A percentile compares a stretch with the other conserved stretches of the same genome.
Conservation (phyloP, 805 yeast species). For the Kluyveromyces wickerhamii region DNA sequence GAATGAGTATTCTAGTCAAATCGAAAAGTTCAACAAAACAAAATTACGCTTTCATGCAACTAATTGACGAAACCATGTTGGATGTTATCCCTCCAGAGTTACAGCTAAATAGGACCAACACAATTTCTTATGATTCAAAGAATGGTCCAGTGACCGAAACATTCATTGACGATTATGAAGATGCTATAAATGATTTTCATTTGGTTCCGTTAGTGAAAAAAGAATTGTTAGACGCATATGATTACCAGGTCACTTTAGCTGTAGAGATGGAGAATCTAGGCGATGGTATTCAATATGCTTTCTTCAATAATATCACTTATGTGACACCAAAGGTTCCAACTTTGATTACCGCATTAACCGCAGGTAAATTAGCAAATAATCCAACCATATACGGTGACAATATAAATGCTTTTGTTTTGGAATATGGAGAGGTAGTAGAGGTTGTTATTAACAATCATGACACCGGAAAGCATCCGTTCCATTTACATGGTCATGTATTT, state of each 20-base stretch:
- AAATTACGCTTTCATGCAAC: constrained; percentile 55
- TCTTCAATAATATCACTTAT: constrained; percentile 61
- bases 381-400: constrained; percentile 65
- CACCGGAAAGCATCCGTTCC: constrained; percentile 74
- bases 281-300: constrained; percentile 70
- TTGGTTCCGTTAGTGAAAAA: constrained; percentile 37
- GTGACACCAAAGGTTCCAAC: constrained; percentile 67
- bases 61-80: constrained; percentile 58
- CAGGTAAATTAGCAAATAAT: constrained; percentile 50
- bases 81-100: constrained; percentile 59
- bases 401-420: constrained; percentile 55
- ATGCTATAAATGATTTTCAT: constrained; percentile 29
- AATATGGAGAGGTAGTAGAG: constrained; percentile 59
- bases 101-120: constrained; percentile 46
- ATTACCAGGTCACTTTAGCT: constrained; percentile 49
- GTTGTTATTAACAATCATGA: constrained; percentile 73
- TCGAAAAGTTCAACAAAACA: constrained; percentile 39
- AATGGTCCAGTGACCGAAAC: constrained; percentile 24
- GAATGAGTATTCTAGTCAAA: constrained; percentile 61
- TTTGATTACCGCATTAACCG: constrained; percentile 50
- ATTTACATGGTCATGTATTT: constrained; percentile 67
- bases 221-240: constrained; percentile 49
- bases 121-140: constrained; percentile 41
- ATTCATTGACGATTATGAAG: constrained; percentile 17
- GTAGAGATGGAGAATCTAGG: constrained; percentile 62